Percentiles rank a stretch among this genome's conserved stretches.
Evolutionary conservation across 2,329 filamentous ascomycete genomes (phyloP).

Genomic region (Pestalotiopsis sp.): DNA sequence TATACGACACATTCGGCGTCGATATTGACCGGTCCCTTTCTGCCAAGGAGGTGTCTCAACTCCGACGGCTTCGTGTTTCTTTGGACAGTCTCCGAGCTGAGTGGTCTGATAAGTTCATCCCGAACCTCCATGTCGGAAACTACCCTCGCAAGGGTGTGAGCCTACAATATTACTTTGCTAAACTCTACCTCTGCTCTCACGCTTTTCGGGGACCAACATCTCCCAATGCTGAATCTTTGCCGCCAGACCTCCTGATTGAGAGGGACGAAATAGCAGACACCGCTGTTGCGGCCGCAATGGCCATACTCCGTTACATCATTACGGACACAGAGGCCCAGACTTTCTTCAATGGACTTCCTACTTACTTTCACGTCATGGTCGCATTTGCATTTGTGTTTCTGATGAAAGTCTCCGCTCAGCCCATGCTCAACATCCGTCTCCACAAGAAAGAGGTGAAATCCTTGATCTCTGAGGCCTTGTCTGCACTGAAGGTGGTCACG

Average conservation of each 20-base stretch:
- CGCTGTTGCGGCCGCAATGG: constrained; percentile 25
- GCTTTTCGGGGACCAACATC: constrained; percentile 28
- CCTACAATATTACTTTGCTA: constrained; percentile 36
- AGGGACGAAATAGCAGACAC: constrained; percentile 28
- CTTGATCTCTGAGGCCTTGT: constrained; percentile 12
- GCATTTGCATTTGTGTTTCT: constrained; percentile 31
- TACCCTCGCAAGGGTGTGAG: constrained; percentile 34
- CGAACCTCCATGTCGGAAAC: constrained; percentile 32
- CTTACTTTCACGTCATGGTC: constrained; percentile 32
- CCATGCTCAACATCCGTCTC: constrained; percentile 16
- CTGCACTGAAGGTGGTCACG: constrained; percentile 14
- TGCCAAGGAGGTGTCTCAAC: constrained; percentile 17
- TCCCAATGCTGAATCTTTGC: neutral
- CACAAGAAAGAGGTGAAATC: constrained; percentile 24
- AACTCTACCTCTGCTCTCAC: constrained; percentile 35
- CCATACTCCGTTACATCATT: constrained; percentile 25
- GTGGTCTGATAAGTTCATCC: constrained; percentile 24
- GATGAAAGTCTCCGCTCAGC: constrained; percentile 24
- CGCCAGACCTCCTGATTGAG: constrained; percentile 18
- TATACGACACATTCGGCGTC: constrained; percentile 19
- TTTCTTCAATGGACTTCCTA: constrained; percentile 27
- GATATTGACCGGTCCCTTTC: constrained; percentile 19
- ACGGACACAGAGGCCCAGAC: constrained; percentile 25
- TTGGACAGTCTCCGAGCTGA: constrained; percentile 26
- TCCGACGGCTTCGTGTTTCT: constrained; percentile 22